Evolutionary conservation across 768 basidiomycete genomes (phyloP).

Genomic region (Termitomyces sp.): DNA sequence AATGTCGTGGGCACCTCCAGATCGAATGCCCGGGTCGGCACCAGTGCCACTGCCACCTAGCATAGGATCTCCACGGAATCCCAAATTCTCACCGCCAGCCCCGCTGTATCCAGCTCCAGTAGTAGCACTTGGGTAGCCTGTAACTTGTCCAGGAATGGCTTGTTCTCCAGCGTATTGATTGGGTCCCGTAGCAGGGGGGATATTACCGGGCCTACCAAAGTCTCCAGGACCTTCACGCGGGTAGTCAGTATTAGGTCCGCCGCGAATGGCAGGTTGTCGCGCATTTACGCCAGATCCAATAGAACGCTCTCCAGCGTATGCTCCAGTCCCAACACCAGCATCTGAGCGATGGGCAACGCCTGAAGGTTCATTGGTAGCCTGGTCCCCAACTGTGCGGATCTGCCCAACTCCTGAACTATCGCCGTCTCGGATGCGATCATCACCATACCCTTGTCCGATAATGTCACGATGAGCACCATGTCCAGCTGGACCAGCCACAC

Average conservation of each 20-base stretch:
- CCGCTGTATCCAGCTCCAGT: background rate
- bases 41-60: constrained; percentile 8
- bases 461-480: background rate
- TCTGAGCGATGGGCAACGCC: background rate
- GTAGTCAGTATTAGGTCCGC: background rate
- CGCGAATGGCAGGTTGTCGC: background rate
- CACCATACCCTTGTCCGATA: background rate
- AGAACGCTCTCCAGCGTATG: background rate
- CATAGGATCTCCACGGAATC: constrained; percentile 8
- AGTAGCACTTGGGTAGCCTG: background rate
- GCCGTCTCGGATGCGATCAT: background rate
- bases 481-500: constrained; percentile 1
- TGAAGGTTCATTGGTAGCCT: background rate
- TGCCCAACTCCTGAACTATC: background rate
- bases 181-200: background rate
- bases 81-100: constrained; percentile 10
- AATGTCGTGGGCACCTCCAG: background rate
- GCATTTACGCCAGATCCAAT: background rate
- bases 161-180: background rate
- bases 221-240: background rate
- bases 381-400: background rate
- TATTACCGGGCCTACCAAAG: background rate
- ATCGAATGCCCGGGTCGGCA: constrained; percentile 5
- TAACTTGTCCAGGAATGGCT: background rate
- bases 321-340: background rate